Evolutionary conservation across 1,284 basidiomycete genomes (phyloP), one percentile per base, ranked within the genome.

Genomic region (Fomitopsis palustris): DNA sequence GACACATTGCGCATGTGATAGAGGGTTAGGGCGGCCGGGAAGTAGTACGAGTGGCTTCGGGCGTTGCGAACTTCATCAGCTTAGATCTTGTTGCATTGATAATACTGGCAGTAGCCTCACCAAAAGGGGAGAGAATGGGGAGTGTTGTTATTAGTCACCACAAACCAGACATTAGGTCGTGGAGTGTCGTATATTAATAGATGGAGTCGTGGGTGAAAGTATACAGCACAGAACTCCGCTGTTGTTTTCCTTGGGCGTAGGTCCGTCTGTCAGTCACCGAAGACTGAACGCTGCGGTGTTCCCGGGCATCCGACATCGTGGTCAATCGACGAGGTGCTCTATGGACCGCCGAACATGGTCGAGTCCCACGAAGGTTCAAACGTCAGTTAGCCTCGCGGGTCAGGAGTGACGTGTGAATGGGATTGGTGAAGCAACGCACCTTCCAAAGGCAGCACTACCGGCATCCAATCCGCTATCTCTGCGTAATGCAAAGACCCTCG

Each of bases 381-480:
- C 38, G 56, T 35, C 54, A 55, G 37, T 59, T 45, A 56, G 53
- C 37, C 35, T 59, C 42, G 39, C 25, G 43, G 27, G 27, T 21
- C 31, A 19, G 17, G 31, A 55, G 37, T 43, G 25, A 52, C 58
- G 49, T 56, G 54, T 23, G 58, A 56, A 54, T 25, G 19, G 12
- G 33, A 49, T 9, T n/a, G 23, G 42, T 31, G 42, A 42, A 41
- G 29, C 56, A 64, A 72, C 85, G 70, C 70, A 87, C 87, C 88
- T 80, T 85, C 78, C 69, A 95, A 78, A 51, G 94, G 95, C 56
- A 93, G 78, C 27, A 92, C 86, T 25, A 93, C 79, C 31, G 87
- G 80, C 43, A 81, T 73, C 68, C 78, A 76, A 74, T 96, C 94
- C 65, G 83, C 84, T 61, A 93, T 84, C 64, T 87, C 85, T 62